Percentiles rank a stretch among this genome's conserved stretches.
These are phyloP conservation scores for Diaporthe longicolla DNA, from an alignment of 2,329 filamentous ascomycete species.

Conservation along the genomic window DNA sequence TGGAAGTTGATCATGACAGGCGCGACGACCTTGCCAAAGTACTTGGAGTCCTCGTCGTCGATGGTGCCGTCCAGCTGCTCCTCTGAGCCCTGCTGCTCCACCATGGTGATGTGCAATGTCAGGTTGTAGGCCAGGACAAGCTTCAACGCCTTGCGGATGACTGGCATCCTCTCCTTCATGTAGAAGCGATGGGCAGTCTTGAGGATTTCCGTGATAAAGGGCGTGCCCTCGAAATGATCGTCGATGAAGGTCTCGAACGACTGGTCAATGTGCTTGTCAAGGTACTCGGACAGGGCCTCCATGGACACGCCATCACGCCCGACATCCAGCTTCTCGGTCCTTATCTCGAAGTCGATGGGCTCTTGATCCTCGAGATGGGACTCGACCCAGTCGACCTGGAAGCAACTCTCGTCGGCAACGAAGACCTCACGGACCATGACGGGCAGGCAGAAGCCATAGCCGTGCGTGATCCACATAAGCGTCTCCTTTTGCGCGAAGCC, in stretches of 20 bases:
- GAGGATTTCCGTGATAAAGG: constrained; percentile 94
- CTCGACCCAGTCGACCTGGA: constrained; percentile 95
- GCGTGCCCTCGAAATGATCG: constrained; percentile 95
- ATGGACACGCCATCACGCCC: constrained; percentile 89
- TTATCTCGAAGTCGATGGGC: constrained; percentile 85
- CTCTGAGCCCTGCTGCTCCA: constrained; percentile 89
- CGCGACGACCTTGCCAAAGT: constrained; percentile 89
- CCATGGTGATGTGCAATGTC: constrained; percentile 93
- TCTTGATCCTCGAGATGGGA: constrained; percentile 76
- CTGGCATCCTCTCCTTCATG: constrained; percentile 86
- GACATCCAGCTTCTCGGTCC: constrained; percentile 89
- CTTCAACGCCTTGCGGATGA: constrained; percentile 96
- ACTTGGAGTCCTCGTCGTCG: constrained; percentile 87
- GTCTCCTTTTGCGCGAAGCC: constrained; percentile 78
- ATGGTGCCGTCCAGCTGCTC: constrained; percentile 85
- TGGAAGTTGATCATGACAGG: constrained; percentile 99
- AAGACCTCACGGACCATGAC: constrained; percentile 95
- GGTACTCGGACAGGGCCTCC: constrained; percentile 87
- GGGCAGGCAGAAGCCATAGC: constrained; percentile 92
- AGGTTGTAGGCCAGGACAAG: constrained; percentile 96
- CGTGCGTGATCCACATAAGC: constrained; percentile 93
- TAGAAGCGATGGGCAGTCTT: constrained; percentile 97
- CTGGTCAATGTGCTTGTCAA: constrained; percentile 93
- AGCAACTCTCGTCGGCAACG: constrained; percentile 92
- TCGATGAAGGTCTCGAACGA: constrained; percentile 95